Percentiles rank a stretch among this genome's conserved stretches.
Conservation (phyloP, 768 basidiomycete species). For the Tylopilus felleus region DNA sequence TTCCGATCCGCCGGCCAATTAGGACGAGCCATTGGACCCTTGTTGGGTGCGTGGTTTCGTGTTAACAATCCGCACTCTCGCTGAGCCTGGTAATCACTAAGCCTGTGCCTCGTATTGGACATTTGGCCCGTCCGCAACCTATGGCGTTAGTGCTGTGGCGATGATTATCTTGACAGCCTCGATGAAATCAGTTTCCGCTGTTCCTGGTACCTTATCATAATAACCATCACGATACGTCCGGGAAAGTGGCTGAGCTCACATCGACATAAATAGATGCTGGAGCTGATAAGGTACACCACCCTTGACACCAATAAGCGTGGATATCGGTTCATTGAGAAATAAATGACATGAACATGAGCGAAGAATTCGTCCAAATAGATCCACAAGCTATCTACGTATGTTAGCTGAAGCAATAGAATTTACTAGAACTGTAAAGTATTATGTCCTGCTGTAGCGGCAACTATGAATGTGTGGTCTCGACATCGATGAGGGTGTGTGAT, state of each 20-base stretch:
- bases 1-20: slow-evolving; percentile 95
- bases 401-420: slow-evolving; percentile 33
- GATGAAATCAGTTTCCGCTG: slow-evolving; percentile 50
- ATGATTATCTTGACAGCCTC: slow-evolving; percentile 57
- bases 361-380: slow-evolving; percentile 15
- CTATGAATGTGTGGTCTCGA: slow-evolving; percentile 26
- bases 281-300: not conserved
- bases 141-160: slow-evolving; percentile 56
- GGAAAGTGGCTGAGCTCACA: not conserved
- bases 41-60: slow-evolving; percentile 60
- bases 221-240: slow-evolving; percentile 5
- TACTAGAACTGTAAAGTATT: slow-evolving; percentile 27
- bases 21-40: slow-evolving; percentile 87
- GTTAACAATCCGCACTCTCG: not conserved
- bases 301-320: slow-evolving; percentile 2
- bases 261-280: not conserved
- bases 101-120: slow-evolving; percentile 90
- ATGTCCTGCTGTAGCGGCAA: slow-evolving; percentile 6
- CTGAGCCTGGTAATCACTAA: slow-evolving; percentile 30
- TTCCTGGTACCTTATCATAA: slow-evolving; percentile 8
- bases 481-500: slow-evolving; percentile 30
- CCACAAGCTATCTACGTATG: slow-evolving; percentile 19
- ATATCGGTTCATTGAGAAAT: not conserved
- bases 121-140: slow-evolving; percentile 78
- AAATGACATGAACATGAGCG: slow-evolving; percentile 11